Evolutionary conservation across 306 rosid species (phyloP).

Genomic region (Gillenia trifoliata): DNA sequence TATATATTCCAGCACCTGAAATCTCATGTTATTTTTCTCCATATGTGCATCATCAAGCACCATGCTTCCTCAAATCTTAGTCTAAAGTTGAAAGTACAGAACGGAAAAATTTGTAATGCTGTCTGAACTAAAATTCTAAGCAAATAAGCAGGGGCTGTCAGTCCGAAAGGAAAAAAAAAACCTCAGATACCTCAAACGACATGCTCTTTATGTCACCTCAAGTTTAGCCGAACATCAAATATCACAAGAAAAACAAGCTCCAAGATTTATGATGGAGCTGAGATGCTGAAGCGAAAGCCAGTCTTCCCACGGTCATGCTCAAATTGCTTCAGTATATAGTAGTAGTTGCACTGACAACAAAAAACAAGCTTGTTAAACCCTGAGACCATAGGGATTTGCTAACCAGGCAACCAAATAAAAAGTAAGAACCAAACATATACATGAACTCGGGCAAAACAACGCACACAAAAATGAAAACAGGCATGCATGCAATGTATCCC

Average conservation of each 20-base stretch:
- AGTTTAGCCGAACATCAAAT: slow-evolving; percentile 11
- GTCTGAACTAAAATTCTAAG: slow-evolving; percentile 8
- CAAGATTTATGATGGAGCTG: slow-evolving; percentile 60
- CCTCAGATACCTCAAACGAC: slow-evolving; percentile 20
- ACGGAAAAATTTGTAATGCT: background rate
- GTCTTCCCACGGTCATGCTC: slow-evolving; percentile 77
- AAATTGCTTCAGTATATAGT: slow-evolving; percentile 60
- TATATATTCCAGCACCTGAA: slow-evolving; percentile 19
- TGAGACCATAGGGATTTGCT: background rate
- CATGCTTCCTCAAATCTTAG: slow-evolving; percentile 31
- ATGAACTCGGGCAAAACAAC: background rate
- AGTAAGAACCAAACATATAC: background rate
- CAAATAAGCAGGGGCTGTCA: slow-evolving; percentile 3
- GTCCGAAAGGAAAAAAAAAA: slow-evolving; percentile 1
- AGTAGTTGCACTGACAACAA: slow-evolving; percentile 75
- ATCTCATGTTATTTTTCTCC: slow-evolving; percentile 23
- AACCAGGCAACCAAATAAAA: slow-evolving; percentile 15
- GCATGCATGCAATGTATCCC: background rate
- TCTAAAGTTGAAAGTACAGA: slow-evolving; percentile 26
- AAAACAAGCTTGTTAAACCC: slow-evolving; percentile 21
- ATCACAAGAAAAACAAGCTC: background rate
- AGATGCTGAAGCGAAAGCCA: slow-evolving; percentile 93
- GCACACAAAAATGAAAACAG: background rate
- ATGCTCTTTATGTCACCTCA: slow-evolving; percentile 7
- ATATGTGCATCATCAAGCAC: slow-evolving; percentile 18